phyloP scores from a whole-genome alignment of 768 basidiomycete species.

The Leccinum boreale region DNA sequence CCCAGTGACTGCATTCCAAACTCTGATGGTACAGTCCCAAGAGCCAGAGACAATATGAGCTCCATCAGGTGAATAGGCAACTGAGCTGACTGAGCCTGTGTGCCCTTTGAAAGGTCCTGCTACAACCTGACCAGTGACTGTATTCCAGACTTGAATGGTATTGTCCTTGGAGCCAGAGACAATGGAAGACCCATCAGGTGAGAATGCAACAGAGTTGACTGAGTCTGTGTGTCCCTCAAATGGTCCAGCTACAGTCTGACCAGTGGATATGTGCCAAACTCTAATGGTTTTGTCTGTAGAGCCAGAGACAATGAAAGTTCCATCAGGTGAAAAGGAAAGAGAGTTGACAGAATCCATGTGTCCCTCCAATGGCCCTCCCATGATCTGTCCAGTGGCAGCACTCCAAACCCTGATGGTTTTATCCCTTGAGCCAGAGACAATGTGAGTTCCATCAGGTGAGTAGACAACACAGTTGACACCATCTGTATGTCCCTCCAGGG shows the following conservation, averaged over 20 bases:
- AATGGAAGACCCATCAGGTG: not conserved
- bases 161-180: not conserved
- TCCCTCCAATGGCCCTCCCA: not conserved
- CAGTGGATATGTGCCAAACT: not conserved
- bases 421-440: not conserved
- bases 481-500: not conserved
- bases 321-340: not conserved
- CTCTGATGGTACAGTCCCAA: not conserved
- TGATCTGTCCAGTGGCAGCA: not conserved
- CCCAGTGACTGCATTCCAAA: not conserved
- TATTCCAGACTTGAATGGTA: not conserved
- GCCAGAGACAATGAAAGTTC: not conserved
- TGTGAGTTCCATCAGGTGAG: not conserved
- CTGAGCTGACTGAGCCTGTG: not conserved
- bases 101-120: not conserved
- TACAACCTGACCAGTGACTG: not conserved
- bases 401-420: not conserved
- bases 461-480: not conserved
- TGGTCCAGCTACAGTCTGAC: not conserved
- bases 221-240: not conserved
- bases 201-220: not conserved
- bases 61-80: not conserved
- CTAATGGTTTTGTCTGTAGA: not conserved
- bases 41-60: not conserved
- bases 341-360: not conserved